A percentile compares a stretch with the other conserved stretches of the same genome.
These are phyloP conservation scores for Noccaea bulbosa DNA, from an alignment of 345 rosid species.

Conservation along the genomic window DNA sequence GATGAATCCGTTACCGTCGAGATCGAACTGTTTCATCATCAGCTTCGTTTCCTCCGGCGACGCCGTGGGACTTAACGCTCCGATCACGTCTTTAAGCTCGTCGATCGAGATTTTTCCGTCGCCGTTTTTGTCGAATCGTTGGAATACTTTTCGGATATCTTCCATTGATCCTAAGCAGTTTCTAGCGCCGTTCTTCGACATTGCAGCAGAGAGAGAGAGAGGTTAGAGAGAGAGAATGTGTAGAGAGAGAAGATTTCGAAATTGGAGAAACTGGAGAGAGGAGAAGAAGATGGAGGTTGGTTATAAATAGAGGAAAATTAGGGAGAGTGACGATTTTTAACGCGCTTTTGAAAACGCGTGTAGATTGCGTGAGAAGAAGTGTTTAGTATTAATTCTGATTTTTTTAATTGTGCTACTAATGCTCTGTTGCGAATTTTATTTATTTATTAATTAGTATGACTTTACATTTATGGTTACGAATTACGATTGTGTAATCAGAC, in stretches of 20 bases:
- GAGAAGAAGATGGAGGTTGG: background rate
- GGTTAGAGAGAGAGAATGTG: background rate
- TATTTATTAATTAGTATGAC: background rate
- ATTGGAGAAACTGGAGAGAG: constrained; percentile 15
- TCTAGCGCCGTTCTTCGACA: constrained; percentile 26
- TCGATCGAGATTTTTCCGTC: constrained; percentile 86
- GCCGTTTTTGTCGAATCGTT: constrained; percentile 82
- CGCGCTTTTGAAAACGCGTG: constrained; percentile 44
- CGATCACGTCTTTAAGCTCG: constrained; percentile 67
- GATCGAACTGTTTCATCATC: constrained; percentile 80
- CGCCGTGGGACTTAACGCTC: constrained; percentile 56
- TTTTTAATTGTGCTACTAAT: background rate
- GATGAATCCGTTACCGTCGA: constrained; percentile 80
- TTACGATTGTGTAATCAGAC: background rate
- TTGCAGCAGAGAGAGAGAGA: constrained; percentile 20
- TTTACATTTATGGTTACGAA: background rate
- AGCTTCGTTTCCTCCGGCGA: constrained; percentile 56
- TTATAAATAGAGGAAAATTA: constrained; percentile 24
- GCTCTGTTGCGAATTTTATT: background rate
- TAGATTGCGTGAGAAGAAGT: constrained; percentile 35
- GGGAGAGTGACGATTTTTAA: constrained; percentile 24
- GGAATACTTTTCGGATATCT: constrained; percentile 55
- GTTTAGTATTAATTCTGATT: background rate
- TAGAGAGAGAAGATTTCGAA: background rate
- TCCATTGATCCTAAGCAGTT: constrained; percentile 50